Evolutionary conservation across 2,329 filamentous ascomycete genomes (phyloP), one percentile per base, ranked within the genome.

Genomic region (Graphilbum ipis-grandicollis): DNA sequence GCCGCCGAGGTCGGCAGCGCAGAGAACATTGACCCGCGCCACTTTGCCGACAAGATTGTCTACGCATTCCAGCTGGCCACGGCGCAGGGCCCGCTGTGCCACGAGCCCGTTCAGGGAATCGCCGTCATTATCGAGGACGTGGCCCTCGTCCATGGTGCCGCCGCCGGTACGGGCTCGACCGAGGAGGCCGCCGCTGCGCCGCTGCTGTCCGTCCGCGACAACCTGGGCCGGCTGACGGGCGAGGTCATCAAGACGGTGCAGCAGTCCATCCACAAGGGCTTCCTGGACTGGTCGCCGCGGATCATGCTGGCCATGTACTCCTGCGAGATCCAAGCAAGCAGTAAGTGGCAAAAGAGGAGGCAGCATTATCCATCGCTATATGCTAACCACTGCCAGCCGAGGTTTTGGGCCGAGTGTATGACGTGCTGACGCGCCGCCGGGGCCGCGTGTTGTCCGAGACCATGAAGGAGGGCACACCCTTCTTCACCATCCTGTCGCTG

Each of bases 231-330:
- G 3, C 63, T 96, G 1, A 96, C 86, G 0, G 85, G 90, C 43
- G 90, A 96, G 58, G 74, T 93, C 32, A 93, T 98, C 61, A 85
- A 85, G 55, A 79, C 81, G 1, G 76, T 88, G 15, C 83, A 88
- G 46, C 75, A 83, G 33, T 71, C 77, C n/a, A 84, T 98, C 42
- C 72, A 78, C 35, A 66, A 77, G 44, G 88, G 78, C 18, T 93
- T 96, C 63, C 64, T 94, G 15, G 90, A 96, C 63, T 98, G 90
- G 90, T 88, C 79, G 29, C 82, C 90, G 0, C 76, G 90, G n/a
- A 71, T 98, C 46, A 74, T 96, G 60, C 73, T 98, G 32, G 90
- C 90, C 36, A 96, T 96, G 84, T 98, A 98, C 62, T 84, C 75
- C 38, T 93, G 88, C 54, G 90, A 96, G 54, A 96, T 98, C 50